These are phyloP conservation scores for Grifola frondosa DNA, from an alignment of 1,284 basidiomycete species.

Conservation along the genomic window DNA sequence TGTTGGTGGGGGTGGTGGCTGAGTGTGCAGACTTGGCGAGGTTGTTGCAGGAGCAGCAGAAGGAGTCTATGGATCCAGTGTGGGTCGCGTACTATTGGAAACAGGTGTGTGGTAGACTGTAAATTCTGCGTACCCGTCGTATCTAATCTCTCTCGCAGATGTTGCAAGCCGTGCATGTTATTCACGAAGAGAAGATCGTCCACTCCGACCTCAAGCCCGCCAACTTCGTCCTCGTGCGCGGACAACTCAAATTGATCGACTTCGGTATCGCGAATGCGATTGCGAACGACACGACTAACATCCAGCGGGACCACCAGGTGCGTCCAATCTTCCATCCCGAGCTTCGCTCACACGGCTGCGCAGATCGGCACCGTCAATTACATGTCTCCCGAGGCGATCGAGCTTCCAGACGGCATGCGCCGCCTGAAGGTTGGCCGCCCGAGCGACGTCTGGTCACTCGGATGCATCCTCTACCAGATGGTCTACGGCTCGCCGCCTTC, in stretches of 20 bases:
- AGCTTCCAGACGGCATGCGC: constrained; percentile 74
- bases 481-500: constrained; percentile 95
- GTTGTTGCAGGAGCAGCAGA: constrained; percentile 78
- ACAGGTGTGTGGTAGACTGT: constrained; percentile 81
- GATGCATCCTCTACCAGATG: constrained; percentile 98
- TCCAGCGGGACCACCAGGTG: constrained; percentile 91
- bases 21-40: constrained; percentile 64
- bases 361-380: constrained; percentile 94
- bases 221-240: constrained; percentile 93
- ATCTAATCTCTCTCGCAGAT: constrained; percentile 53
- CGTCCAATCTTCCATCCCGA: constrained; percentile 4
- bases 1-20: neutral
- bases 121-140: no score
- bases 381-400: constrained; percentile 94
- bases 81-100: constrained; percentile 96
- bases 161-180: constrained; percentile 92
- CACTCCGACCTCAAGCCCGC: constrained; percentile 96
- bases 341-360: constrained; percentile 2
- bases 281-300: constrained; percentile 96
- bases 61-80: constrained; percentile 83
- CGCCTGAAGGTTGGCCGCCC: constrained; percentile 82
- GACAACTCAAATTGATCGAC: constrained; percentile 92
- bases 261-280: constrained; percentile 98
- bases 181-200: constrained; percentile 95
- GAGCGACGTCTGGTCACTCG: constrained; percentile 95